A percentile compares a stretch with the other conserved stretches of the same genome.
These are phyloP conservation scores for Clarireedia monteithiana DNA, from an alignment of 2,329 filamentous ascomycete genomes.

Conservation along the genomic window DNA sequence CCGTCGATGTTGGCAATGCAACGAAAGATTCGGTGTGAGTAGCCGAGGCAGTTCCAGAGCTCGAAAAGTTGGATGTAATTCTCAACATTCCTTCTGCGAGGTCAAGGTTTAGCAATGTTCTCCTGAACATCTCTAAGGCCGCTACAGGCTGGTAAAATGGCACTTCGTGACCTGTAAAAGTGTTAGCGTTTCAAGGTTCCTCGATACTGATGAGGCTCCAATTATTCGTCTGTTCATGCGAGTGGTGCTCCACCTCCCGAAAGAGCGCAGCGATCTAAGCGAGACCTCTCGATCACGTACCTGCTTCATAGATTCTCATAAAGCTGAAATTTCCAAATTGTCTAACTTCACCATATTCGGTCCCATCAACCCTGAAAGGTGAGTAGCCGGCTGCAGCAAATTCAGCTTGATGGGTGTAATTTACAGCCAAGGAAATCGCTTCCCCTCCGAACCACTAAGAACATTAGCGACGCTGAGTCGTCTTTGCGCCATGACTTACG, in stretches of 20 bases:
- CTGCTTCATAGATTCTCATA: slow-evolving; percentile 22
- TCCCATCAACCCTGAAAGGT: slow-evolving; percentile 45
- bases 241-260: too few relatives aligned
- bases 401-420: slow-evolving; percentile 35
- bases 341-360: slow-evolving; percentile 48
- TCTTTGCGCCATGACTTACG: slow-evolving; percentile 2
- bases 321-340: slow-evolving; percentile 46
- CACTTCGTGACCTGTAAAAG: slow-evolving; percentile 17
- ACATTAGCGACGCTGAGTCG: neutral
- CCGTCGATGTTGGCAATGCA: slow-evolving; percentile 14
- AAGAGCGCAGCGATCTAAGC: too few relatives aligned
- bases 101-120: slow-evolving; percentile 24
- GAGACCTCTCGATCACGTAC: neutral
- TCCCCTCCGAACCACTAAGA: slow-evolving; percentile 44
- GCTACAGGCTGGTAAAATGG: slow-evolving; percentile 24
- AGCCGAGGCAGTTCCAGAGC: slow-evolving; percentile 13
- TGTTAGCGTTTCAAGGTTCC: neutral
- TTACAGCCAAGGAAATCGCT: slow-evolving; percentile 45
- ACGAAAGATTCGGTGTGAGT: slow-evolving; percentile 19
- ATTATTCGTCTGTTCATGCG: neutral
- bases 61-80: slow-evolving; percentile 17
- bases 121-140: slow-evolving; percentile 24
- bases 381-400: slow-evolving; percentile 50
- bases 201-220: neutral
- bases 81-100: slow-evolving; percentile 36